A percentile compares a stretch with the other conserved stretches of the same genome.
These are phyloP conservation scores for Chlamydomonas sphaeroides DNA, from an alignment of 139 green algal species.

Conservation along the genomic window DNA sequence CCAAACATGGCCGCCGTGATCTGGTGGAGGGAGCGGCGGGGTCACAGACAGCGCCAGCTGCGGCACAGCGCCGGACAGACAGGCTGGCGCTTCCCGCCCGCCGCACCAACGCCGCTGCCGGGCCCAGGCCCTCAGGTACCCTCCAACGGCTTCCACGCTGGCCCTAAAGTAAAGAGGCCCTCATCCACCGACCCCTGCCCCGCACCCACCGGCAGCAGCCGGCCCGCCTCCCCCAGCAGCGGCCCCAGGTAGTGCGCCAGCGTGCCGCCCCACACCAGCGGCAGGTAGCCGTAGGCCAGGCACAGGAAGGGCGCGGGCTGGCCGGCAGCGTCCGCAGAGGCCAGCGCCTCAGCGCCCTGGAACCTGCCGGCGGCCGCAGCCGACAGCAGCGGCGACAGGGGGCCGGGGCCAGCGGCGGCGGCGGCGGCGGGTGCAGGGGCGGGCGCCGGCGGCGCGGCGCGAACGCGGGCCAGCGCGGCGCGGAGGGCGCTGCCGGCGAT, in stretches of 20 bases:
- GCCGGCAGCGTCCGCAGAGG: too few species aligned
- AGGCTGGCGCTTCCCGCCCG: not conserved
- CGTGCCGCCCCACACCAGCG: slow-evolving; percentile 70
- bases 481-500: too few species aligned
- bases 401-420: too few species aligned
- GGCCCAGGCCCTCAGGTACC: too few species aligned
- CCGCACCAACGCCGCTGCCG: not conserved
- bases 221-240: slow-evolving; percentile 64
- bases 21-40: not conserved
- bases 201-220: slow-evolving; percentile 56
- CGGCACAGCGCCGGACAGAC: not conserved
- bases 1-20: slow-evolving; percentile 38
- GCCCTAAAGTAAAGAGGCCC: not conserved
- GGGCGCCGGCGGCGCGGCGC: too few species aligned
- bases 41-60: slow-evolving; percentile 13
- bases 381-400: too few species aligned
- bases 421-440: too few species aligned
- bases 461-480: too few species aligned
- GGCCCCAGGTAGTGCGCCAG: slow-evolving; percentile 69
- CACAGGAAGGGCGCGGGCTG: slow-evolving; percentile 59
- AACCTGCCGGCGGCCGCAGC: too few species aligned
- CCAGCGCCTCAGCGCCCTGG: too few species aligned
- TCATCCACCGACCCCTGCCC: not conserved
- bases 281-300: slow-evolving; percentile 77
- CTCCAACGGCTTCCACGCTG: too few species aligned